Evolutionary conservation across 2,329 filamentous ascomycete genomes (phyloP).

Genomic region (Aspergillus glaucus): DNA sequence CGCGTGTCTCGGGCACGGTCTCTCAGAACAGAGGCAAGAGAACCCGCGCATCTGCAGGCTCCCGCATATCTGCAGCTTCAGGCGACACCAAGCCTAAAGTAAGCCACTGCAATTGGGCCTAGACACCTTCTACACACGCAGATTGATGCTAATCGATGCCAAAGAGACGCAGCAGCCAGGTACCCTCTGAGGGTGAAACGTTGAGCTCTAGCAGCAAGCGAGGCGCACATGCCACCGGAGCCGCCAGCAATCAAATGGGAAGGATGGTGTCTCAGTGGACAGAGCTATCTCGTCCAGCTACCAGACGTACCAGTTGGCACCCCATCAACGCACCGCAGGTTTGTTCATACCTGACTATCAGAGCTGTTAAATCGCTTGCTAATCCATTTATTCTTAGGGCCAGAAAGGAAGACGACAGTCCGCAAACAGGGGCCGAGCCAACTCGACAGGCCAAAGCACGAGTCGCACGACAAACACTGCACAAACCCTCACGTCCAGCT

Average conservation of each 20-base stretch:
- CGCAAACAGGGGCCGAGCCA: not conserved
- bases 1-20: not conserved
- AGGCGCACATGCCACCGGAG: no score
- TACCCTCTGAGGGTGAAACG: no score
- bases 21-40: not conserved
- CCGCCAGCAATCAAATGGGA: not conserved
- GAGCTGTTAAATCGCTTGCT: not conserved
- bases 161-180: not conserved
- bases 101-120: not conserved
- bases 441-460: not conserved
- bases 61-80: no score
- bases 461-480: not conserved
- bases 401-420: not conserved
- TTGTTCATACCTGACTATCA: no score
- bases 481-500: not conserved
- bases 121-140: no score
- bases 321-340: no score
- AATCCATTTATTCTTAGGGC: not conserved
- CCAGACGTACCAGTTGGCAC: no score
- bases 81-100: not conserved
- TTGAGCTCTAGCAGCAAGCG: no score
- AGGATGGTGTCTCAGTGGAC: not conserved
- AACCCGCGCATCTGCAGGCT: not conserved
- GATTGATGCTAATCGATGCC: not conserved
- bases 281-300: no score